Percentiles rank a stretch among this genome's conserved stretches.
Evolutionary conservation across 163 green algal species (phyloP).

Genomic region (Scenedesmus sp.): DNA sequence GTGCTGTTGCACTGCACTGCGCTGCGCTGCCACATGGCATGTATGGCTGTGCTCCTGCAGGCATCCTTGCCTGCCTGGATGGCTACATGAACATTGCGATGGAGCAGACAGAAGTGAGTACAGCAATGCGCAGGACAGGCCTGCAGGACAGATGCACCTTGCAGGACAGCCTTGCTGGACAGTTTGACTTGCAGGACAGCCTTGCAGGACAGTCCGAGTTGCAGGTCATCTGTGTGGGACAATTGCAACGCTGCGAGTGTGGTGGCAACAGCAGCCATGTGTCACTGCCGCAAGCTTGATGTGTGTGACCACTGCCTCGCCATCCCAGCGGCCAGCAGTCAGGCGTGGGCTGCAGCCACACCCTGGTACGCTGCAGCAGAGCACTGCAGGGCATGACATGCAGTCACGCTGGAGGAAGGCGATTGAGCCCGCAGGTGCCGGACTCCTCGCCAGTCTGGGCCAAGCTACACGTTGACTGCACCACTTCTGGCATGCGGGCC

Average conservation of each 20-base stretch:
- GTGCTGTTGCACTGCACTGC: background rate
- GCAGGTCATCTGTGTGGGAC: background rate
- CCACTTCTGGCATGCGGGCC: too few species aligned
- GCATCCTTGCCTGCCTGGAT: constrained; percentile 97
- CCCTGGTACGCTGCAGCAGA: too few species aligned
- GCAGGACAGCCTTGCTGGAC: too few species aligned
- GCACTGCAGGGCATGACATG: too few species aligned
- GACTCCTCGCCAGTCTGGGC: too few species aligned
- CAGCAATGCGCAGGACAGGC: background rate
- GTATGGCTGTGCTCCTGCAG: constrained; percentile 70
- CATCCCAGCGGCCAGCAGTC: background rate
- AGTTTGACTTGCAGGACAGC: background rate
- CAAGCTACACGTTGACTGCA: too few species aligned
- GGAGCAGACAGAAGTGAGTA: constrained; percentile 97
- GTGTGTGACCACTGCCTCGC: too few species aligned
- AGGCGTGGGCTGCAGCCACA: too few species aligned
- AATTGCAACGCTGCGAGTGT: background rate
- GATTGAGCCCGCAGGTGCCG: too few species aligned
- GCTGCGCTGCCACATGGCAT: background rate
- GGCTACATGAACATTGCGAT: constrained; percentile 99
- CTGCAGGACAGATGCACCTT: background rate
- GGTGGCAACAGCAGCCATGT: background rate
- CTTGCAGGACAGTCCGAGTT: background rate
- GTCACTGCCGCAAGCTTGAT: too few species aligned
- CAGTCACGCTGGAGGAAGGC: too few species aligned